phyloP scores from a whole-genome alignment of 2,329 filamentous ascomycete species.

The Calonectria naviculata region DNA sequence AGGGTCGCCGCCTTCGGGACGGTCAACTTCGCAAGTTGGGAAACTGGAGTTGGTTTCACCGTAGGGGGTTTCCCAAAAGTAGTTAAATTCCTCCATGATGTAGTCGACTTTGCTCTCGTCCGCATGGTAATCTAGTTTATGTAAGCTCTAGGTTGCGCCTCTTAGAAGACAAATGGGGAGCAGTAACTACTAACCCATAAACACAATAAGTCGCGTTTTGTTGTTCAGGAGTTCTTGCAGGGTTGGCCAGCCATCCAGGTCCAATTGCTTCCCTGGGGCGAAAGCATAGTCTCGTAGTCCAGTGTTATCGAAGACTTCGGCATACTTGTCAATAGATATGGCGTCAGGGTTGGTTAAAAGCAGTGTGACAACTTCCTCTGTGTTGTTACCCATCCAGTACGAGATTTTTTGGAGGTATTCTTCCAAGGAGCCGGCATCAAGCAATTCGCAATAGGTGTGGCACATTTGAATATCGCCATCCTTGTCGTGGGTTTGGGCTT shows the following conservation, averaged over 20 bases:
- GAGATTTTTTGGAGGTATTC: slow-evolving; percentile 68
- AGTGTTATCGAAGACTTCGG: slow-evolving; percentile 62
- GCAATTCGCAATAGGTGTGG: slow-evolving; percentile 70
- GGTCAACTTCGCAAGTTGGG: slow-evolving; percentile 73
- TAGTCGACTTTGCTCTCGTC: slow-evolving; percentile 65
- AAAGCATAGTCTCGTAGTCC: slow-evolving; percentile 69
- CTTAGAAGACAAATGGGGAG: not conserved
- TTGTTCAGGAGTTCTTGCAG: slow-evolving; percentile 72
- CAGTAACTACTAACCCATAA: slow-evolving; percentile 66
- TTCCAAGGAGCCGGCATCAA: slow-evolving; percentile 68
- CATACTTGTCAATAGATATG: slow-evolving; percentile 67
- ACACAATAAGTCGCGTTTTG: slow-evolving; percentile 74
- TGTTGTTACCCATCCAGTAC: slow-evolving; percentile 68
- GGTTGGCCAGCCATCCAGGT: slow-evolving; percentile 74
- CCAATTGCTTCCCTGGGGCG: slow-evolving; percentile 54
- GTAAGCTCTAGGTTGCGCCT: slow-evolving; percentile 25
- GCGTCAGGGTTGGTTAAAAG: slow-evolving; percentile 71
- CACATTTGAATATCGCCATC: slow-evolving; percentile 67
- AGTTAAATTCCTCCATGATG: slow-evolving; percentile 72
- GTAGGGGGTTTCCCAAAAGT: slow-evolving; percentile 80
- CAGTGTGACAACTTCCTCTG: slow-evolving; percentile 71
- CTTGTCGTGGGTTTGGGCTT: slow-evolving; percentile 70
- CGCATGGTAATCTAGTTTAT: slow-evolving; percentile 65
- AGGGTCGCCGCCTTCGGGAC: slow-evolving; percentile 57
- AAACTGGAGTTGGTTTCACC: slow-evolving; percentile 70